Conservation (phyloP, 192 early-diverging fungal genomes). For the Linnemannia elongata region DNA sequence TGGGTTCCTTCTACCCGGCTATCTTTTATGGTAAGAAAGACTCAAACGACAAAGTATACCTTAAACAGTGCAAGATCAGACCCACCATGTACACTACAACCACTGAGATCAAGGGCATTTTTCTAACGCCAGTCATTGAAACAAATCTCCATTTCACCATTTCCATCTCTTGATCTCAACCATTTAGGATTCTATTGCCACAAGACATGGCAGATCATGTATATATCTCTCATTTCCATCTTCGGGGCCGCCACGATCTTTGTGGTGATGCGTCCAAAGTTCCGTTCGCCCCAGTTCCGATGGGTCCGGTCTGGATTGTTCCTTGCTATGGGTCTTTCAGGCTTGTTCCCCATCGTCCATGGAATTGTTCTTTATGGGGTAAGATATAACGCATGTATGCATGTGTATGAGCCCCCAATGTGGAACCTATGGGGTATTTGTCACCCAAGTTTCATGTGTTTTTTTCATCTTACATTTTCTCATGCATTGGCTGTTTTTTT, state of each 20-base stretch:
- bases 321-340: constrained; percentile 82
- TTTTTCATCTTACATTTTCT: neutral
- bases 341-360: constrained; percentile 82
- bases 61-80: neutral
- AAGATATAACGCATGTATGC: constrained; percentile 29
- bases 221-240: constrained; percentile 70
- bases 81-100: neutral
- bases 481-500: neutral
- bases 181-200: constrained; percentile 63
- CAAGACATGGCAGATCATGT: constrained; percentile 59
- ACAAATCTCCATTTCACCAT: neutral
- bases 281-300: constrained; percentile 82
- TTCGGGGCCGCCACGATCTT: constrained; percentile 72
- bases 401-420: neutral
- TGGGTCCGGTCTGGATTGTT: constrained; percentile 85
- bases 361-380: constrained; percentile 76
- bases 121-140: neutral
- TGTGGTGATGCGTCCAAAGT: constrained; percentile 54
- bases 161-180: neutral
- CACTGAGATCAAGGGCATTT: neutral
- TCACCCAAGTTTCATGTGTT: neutral
- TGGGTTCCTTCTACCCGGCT: constrained; percentile 71
- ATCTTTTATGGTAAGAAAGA: constrained; percentile 60
- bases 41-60: too few relatives aligned
- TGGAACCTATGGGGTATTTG: neutral